Percentiles rank a stretch among this genome's conserved stretches.
Conservation (phyloP, 140 eudicot species). For the Senecio squalidus region DNA sequence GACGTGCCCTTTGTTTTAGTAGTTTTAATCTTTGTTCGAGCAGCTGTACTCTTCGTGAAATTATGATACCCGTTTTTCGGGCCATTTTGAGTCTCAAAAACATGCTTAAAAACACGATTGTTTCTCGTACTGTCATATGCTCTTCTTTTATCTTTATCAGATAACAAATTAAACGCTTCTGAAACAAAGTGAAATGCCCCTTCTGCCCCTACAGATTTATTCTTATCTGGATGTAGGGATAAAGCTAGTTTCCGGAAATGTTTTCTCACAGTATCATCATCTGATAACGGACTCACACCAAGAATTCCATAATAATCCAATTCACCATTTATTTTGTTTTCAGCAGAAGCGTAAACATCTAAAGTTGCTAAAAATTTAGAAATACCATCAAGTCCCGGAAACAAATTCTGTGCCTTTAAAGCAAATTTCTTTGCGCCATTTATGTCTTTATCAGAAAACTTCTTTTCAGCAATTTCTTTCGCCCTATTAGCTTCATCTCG, state of each 20-base stretch:
- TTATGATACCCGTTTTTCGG: constrained; percentile 41
- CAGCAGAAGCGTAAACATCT: constrained; percentile 48
- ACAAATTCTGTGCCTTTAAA: constrained; percentile 52
- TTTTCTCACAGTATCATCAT: constrained; percentile 55
- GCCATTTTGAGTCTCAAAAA: constrained; percentile 14
- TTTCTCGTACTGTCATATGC: constrained; percentile 45
- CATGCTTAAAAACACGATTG: constrained; percentile 11
- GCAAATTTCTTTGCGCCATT: constrained; percentile 66
- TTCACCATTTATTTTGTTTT: constrained; percentile 46
- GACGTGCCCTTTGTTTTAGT: background rate
- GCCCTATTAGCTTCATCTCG: constrained; percentile 75
- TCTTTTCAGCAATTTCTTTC: constrained; percentile 66
- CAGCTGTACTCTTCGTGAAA: constrained; percentile 30
- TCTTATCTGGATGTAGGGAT: constrained; percentile 74
- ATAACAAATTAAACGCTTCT: constrained; percentile 55
- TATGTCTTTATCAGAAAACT: constrained; percentile 47
- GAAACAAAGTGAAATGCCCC: constrained; percentile 65
- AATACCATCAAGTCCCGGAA: constrained; percentile 66
- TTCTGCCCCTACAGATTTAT: constrained; percentile 67
- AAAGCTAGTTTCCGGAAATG: constrained; percentile 60
- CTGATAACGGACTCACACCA: constrained; percentile 53
- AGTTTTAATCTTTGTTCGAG: background rate
- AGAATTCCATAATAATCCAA: constrained; percentile 58
- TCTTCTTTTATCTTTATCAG: constrained; percentile 49
- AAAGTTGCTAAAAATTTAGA: constrained; percentile 48